Conservation (phyloP, 2,329 filamentous ascomycete genomes). For the Incumbomyces lentus region DNA sequence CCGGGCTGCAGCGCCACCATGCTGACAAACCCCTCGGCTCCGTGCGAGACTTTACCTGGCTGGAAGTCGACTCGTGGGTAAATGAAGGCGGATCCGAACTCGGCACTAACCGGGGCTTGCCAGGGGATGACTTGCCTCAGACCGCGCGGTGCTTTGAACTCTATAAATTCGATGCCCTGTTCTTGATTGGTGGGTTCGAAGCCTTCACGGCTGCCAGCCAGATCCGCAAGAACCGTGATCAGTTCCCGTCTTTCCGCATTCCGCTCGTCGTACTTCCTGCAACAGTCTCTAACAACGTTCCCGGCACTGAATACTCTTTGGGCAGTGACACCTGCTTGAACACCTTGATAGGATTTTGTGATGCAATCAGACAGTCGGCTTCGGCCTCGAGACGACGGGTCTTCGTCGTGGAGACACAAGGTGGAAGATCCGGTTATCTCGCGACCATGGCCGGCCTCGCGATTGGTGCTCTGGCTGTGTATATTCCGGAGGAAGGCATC, state of each 20-base stretch:
- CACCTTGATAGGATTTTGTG: constrained; percentile 86
- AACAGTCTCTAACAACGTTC: constrained; percentile 98
- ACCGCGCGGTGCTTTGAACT: constrained; percentile 74
- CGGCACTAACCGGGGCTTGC: constrained; percentile 89
- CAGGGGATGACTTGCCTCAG: constrained; percentile 72
- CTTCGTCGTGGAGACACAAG: constrained; percentile 97
- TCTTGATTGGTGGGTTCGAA: constrained; percentile 90
- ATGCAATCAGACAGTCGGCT: constrained; percentile 94
- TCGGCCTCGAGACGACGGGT: constrained; percentile 86
- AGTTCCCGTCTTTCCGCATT: constrained; percentile 80
- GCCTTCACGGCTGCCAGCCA: constrained; percentile 88
- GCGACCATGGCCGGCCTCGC: constrained; percentile 81
- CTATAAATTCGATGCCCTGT: constrained; percentile 83
- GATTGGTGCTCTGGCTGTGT: constrained; percentile 87
- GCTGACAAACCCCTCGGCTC: constrained; percentile 69
- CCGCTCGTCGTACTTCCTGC: constrained; percentile 85
- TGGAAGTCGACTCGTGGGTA: constrained; percentile 90
- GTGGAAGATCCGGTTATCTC: constrained; percentile 86
- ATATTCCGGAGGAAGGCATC: constrained; percentile 94
- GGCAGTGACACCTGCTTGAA: constrained; percentile 96
- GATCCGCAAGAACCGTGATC: constrained; percentile 65
- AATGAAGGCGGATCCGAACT: constrained; percentile 97
- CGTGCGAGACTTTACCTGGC: constrained; percentile 78
- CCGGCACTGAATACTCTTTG: constrained; percentile 91
- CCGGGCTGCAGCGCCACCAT: constrained; percentile 84